Evolutionary conservation across 441 rosid genomes (phyloP), one percentile per base, ranked within the genome.

Genomic region (Macaranga tanarius): DNA sequence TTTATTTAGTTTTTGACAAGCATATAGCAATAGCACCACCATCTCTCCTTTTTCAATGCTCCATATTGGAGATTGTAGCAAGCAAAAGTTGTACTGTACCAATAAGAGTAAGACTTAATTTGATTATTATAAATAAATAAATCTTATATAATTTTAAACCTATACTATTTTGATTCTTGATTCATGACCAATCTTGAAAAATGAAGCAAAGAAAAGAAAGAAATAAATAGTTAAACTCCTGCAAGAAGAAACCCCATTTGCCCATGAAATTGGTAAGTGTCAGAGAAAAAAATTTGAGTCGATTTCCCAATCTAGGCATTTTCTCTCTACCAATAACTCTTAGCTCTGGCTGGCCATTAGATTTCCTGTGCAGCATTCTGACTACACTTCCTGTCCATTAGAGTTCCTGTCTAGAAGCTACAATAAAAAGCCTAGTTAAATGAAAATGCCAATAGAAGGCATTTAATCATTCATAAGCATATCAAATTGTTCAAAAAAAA

Each of bases 251-350:
- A 70, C 22, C 61, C 71, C 71, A 58, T 50, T 64, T 47, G 80
- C 76, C 76, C 77, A 57, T 51, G 73, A 73, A 77, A 65, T 71
- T 65, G 60, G 63, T 69, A 40, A 25, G 64, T 67, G 79, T 70
- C 80, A 76, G 75, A 58, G 16, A 17, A n/a, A 52, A 42, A 60
- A 56, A 72, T 20, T 52, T 38, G 61, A 77, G 77, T 76, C 74
- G 86, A 82, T 69, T 88, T 84, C 83, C 86, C 90, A 81, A 86
- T 75, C 79, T 44, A 77, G 75, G 83, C 79, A 77, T 79, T 72
- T 34, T 71, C 77, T 76, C 73, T 69, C 70, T 45, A 73, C 91
- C 88, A 84, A 83, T 84, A 82, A 72, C 81, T 75, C 77, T n/a
- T n/a, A n/a, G n/a, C n/a, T n/a, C n/a, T n/a, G n/a, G n/a, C n/a